Evolutionary conservation across 2,329 filamentous ascomycete species (phyloP).

Genomic region (Aureobasidium sp.): DNA sequence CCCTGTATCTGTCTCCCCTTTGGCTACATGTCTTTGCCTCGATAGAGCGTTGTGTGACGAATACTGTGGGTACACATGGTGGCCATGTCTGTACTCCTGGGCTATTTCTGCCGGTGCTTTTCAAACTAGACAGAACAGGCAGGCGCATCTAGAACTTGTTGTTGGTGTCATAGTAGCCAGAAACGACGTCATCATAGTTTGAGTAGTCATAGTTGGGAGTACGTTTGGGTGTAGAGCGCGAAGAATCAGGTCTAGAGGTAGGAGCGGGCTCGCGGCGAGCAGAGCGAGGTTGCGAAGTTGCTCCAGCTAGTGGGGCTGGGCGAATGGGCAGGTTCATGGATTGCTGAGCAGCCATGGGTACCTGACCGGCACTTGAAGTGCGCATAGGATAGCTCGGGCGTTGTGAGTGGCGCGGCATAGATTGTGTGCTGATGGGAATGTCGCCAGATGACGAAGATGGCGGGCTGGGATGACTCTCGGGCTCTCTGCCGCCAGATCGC

Average conservation of each 20-base stretch:
- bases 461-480: slow-evolving; percentile 3
- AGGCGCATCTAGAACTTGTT: slow-evolving; percentile 5
- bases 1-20: not conserved
- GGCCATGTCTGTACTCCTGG: not conserved
- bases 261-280: not conserved
- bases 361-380: slow-evolving; percentile 35
- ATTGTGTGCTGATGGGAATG: slow-evolving; percentile 25
- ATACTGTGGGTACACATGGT: not conserved
- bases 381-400: slow-evolving; percentile 37
- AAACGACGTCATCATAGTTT: slow-evolving; percentile 3
- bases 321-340: slow-evolving; percentile 40
- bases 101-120: not conserved
- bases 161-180: slow-evolving; percentile 12
- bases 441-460: slow-evolving; percentile 21
- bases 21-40: not conserved
- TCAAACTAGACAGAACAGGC: not conserved
- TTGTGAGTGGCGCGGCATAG: slow-evolving; percentile 25
- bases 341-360: slow-evolving; percentile 23
- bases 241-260: not conserved
- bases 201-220: slow-evolving; percentile 3
- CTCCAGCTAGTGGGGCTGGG: slow-evolving; percentile 30
- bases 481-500: slow-evolving; percentile 31
- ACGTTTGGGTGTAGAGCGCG: not conserved
- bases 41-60: not conserved
- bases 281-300: not conserved